These are phyloP conservation scores for Handroanthus guayacan DNA, from an alignment of 257 asterid species.

Conservation along the genomic window DNA sequence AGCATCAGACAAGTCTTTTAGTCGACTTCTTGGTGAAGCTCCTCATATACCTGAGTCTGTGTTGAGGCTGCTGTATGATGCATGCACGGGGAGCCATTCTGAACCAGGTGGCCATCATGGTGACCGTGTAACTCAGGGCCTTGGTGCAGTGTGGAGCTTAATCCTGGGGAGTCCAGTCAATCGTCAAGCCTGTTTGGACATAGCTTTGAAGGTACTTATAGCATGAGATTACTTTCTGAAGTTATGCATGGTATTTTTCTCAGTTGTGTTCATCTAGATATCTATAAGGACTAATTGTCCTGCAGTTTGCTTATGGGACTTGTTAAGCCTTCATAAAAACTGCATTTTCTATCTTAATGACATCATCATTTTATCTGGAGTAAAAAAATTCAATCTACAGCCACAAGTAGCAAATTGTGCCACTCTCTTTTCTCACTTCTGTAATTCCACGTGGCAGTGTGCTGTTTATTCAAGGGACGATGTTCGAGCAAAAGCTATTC, in stretches of 20 bases:
- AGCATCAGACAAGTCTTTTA: constrained; percentile 90
- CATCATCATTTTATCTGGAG: too few species aligned
- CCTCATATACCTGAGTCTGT: constrained; percentile 85
- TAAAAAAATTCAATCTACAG: too few species aligned
- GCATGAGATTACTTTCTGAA: constrained; percentile 25
- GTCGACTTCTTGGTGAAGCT: constrained; percentile 94
- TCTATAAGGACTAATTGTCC: not conserved
- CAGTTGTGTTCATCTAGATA: constrained; percentile 1
- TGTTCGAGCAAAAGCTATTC: too few species aligned
- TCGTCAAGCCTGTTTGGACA: constrained; percentile 91
- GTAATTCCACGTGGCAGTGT: too few species aligned
- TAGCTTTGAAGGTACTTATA: constrained; percentile 79
- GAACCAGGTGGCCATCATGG: constrained; percentile 69
- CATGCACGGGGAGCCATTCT: constrained; percentile 64
- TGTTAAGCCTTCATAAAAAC: not conserved
- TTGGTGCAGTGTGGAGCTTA: constrained; percentile 93
- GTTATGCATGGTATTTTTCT: constrained; percentile 27
- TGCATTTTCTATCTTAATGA: too few species aligned
- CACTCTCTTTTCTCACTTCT: too few species aligned
- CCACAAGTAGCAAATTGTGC: too few species aligned
- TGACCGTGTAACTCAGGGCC: constrained; percentile 98
- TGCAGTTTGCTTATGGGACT: constrained; percentile 21
- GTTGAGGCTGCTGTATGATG: constrained; percentile 72
- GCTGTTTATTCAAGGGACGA: too few species aligned
- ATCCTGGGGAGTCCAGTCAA: constrained; percentile 78